A percentile compares a stretch with the other conserved stretches of the same genome.
These are phyloP conservation scores for Zarea fungicola DNA, from an alignment of 2,329 filamentous ascomycete species.

Conservation along the genomic window DNA sequence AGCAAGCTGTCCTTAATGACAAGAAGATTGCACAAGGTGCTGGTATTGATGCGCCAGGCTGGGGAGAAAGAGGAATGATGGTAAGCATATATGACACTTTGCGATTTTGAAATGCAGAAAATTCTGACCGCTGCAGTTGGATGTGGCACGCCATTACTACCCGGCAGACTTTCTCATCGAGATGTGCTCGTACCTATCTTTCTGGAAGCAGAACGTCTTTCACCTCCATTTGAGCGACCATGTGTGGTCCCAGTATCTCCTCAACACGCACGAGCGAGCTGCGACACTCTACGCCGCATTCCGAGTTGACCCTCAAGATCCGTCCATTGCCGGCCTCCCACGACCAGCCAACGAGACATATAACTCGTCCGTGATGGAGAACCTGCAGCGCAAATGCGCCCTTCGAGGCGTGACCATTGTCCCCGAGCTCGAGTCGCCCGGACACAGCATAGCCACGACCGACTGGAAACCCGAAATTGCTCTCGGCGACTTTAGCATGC, in stretches of 20 bases:
- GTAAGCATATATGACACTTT: no score
- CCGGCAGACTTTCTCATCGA: slow-evolving; percentile 48
- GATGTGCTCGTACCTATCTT: slow-evolving; percentile 54
- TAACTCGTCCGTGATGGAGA: slow-evolving; percentile 43
- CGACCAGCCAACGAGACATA: slow-evolving; percentile 51
- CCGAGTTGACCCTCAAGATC: slow-evolving; percentile 44
- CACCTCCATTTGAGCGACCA: slow-evolving; percentile 56
- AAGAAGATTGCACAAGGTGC: slow-evolving; percentile 34
- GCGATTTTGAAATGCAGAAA: no score
- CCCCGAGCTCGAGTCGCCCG: slow-evolving; percentile 55
- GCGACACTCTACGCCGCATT: slow-evolving; percentile 50
- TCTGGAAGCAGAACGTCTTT: slow-evolving; percentile 56
- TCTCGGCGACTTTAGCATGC: slow-evolving; percentile 45
- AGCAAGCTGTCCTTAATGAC: slow-evolving; percentile 37
- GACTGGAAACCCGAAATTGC: slow-evolving; percentile 57
- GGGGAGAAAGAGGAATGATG: slow-evolving; percentile 42
- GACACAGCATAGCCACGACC: slow-evolving; percentile 49
- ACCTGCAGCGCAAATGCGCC: slow-evolving; percentile 47
- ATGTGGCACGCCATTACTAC: slow-evolving; percentile 52
- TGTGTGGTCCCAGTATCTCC: slow-evolving; percentile 38
- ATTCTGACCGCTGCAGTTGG: no score
- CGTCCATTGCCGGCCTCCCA: slow-evolving; percentile 43
- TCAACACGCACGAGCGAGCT: slow-evolving; percentile 41
- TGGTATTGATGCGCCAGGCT: slow-evolving; percentile 46
- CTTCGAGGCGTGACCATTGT: slow-evolving; percentile 52